Base-by-base conservation (phyloP, 768 basidiomycete species). In the Tulasnella sp. region DNA sequence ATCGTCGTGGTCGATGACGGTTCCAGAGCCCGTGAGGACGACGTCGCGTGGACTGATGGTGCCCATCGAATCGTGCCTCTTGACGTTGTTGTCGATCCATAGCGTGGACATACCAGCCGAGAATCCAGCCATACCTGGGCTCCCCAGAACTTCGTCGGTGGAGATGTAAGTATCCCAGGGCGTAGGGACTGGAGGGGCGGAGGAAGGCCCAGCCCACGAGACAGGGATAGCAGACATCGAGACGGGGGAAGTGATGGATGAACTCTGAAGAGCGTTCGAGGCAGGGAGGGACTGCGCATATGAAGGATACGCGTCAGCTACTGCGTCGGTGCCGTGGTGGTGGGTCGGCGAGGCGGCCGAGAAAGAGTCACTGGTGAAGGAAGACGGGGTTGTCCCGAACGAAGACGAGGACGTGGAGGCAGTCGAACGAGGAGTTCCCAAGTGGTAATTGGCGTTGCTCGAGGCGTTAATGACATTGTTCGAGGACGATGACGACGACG, bases 1-100 rank as follows among this genome's bases (percentile, higher is more conserved):
- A 17, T 70, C 69, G 47, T 70, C 69, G 3, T 40, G 17, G 47
- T 70, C 69, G 69, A 70, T 44, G 32, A 70, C 52, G n/a, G 42
- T 47, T 7, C 42, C 47, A 37, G 41, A 44, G 8, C 40, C 69
- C 69, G 52, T 70, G 52, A 8, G 52, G 0, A 59, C n/a, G 14
- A 66, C 69, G 44, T 70, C 69, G 8, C 35, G 42, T 5, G 69
- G 69, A 22, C 40, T 44, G 34, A 70, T 52, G 34, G 42, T 52
- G 17, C 39, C 42, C 29, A 41, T 67, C 39, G 39, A 39, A 29
- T 70, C 52, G 69, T 52, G 69, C 4, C 36, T 22, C 40, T 70
- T 42, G 69, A 70, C 35, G 22, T 36, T 40, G 32, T 11, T 29
- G 42, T 47, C 35, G 40, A 70, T 35, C 16, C 69, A 41, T 0